Evolutionary conservation across 2,329 filamentous ascomycete species (phyloP).

Genomic region (Blastomyces parvus): DNA sequence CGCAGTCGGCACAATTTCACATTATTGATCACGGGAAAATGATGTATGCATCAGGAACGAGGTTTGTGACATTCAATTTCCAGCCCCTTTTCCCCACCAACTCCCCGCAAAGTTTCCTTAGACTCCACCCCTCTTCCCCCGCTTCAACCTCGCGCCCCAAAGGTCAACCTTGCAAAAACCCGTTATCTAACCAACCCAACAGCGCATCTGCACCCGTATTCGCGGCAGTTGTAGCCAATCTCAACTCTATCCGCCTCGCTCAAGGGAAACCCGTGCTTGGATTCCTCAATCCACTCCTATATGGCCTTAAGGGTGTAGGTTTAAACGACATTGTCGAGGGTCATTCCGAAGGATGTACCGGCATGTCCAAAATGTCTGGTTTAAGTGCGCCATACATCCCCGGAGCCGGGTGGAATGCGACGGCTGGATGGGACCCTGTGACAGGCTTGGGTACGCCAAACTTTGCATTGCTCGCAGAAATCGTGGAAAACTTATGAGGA

Average conservation of each 20-base stretch:
- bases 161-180: not conserved
- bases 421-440: constrained; percentile 42
- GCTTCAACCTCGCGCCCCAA: not conserved
- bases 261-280: constrained; percentile 46
- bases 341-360: constrained; percentile 38
- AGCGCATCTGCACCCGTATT: constrained; percentile 53
- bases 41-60: constrained; percentile 41
- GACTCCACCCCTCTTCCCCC: constrained; percentile 6
- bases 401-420: constrained; percentile 44
- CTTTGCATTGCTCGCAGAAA: constrained; percentile 14
- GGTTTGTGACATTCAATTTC: constrained; percentile 18
- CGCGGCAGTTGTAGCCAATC: constrained; percentile 52
- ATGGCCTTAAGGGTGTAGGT: constrained; percentile 36
- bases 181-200: constrained; percentile 16
- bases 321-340: constrained; percentile 43
- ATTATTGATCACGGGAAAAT: constrained; percentile 32
- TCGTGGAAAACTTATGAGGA: not conserved
- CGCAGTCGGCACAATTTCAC: constrained; percentile 41
- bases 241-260: constrained; percentile 54
- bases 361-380: constrained; percentile 30
- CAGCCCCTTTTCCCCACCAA: not conserved
- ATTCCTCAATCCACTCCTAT: constrained; percentile 56
- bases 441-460: constrained; percentile 36
- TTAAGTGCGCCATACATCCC: constrained; percentile 32
- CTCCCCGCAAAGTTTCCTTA: not conserved